Percentiles rank a stretch among this genome's conserved stretches.
phyloP scores from a whole-genome alignment of 2,329 filamentous ascomycete species.

The Aaosphaeria arxii region DNA sequence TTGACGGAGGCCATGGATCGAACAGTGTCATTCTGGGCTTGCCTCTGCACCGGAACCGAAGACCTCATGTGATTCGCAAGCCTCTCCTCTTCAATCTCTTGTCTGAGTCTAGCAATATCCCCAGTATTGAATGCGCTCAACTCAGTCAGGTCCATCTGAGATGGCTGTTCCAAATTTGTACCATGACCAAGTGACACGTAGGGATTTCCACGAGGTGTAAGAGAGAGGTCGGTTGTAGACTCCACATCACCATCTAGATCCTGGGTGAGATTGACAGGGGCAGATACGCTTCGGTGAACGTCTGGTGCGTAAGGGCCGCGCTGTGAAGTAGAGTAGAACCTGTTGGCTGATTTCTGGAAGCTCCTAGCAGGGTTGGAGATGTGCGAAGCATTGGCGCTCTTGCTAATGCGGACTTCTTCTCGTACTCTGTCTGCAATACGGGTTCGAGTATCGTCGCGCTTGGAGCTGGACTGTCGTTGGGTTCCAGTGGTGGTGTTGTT shows the following conservation, averaged over 20 bases:
- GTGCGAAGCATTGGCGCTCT: conserved; percentile 13
- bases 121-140: conserved; percentile 54
- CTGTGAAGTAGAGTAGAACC: conserved; percentile 15
- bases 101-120: conserved; percentile 54
- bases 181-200: conserved; percentile 22
- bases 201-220: conserved; percentile 28
- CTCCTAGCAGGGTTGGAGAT: conserved; percentile 14
- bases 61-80: conserved; percentile 21
- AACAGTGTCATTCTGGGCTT: conserved; percentile 38
- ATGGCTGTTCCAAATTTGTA: conserved; percentile 23
- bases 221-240: conserved; percentile 40
- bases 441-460: conserved; percentile 29
- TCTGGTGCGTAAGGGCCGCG: conserved; percentile 13
- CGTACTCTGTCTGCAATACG: conserved; percentile 32
- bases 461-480: conserved; percentile 24
- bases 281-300: conserved; percentile 26
- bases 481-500: conserved; percentile 7
- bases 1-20: conserved; percentile 36
- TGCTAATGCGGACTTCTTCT: conserved; percentile 33
- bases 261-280: conserved; percentile 21
- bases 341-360: conserved; percentile 23
- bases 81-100: conserved; percentile 54
- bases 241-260: conserved; percentile 31
- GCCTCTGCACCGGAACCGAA: conserved; percentile 21
- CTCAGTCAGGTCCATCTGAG: conserved; percentile 45